Percentiles rank a stretch among this genome's conserved stretches.
phyloP scores from a whole-genome alignment of 306 rosid genomes.

The Sphenostylis stenocarpa region DNA sequence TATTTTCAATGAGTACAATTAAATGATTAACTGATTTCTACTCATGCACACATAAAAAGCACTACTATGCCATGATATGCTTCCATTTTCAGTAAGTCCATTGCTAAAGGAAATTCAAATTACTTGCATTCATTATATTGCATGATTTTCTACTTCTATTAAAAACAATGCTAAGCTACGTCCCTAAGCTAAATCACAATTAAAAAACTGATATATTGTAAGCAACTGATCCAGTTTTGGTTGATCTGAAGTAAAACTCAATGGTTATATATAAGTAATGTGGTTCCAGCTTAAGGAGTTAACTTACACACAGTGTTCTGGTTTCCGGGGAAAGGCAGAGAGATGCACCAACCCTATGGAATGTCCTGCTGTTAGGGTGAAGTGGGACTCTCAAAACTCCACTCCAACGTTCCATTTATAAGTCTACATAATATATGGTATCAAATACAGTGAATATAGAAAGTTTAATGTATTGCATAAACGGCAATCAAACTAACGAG shows the following conservation, averaged over 20 bases:
- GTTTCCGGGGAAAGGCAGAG: constrained; percentile 66
- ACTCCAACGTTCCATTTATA: constrained; percentile 75
- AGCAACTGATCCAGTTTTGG: not conserved
- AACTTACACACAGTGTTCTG: constrained; percentile 53
- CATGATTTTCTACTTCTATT: not conserved
- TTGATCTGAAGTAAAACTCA: not conserved
- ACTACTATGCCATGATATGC: not conserved
- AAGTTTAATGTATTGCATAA: not conserved
- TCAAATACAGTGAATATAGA: not conserved
- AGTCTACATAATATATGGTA: constrained; percentile 14
- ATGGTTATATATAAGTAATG: not conserved
- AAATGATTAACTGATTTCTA: not conserved
- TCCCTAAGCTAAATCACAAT: constrained; percentile 2
- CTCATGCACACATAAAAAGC: not conserved
- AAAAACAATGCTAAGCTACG: not conserved
- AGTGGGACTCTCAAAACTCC: constrained; percentile 77
- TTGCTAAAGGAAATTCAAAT: not conserved
- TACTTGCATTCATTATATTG: not conserved
- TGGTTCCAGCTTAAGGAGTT: constrained; percentile 31
- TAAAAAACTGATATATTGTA: not conserved
- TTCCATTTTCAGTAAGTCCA: not conserved
- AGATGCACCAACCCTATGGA: constrained; percentile 75
- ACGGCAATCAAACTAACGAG: not conserved
- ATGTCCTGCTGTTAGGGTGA: constrained; percentile 35
- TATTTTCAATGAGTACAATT: not conserved